These are phyloP conservation scores for Mucor racemosus DNA, from an alignment of 371 early-diverging fungal genomes.

Conservation along the genomic window DNA sequence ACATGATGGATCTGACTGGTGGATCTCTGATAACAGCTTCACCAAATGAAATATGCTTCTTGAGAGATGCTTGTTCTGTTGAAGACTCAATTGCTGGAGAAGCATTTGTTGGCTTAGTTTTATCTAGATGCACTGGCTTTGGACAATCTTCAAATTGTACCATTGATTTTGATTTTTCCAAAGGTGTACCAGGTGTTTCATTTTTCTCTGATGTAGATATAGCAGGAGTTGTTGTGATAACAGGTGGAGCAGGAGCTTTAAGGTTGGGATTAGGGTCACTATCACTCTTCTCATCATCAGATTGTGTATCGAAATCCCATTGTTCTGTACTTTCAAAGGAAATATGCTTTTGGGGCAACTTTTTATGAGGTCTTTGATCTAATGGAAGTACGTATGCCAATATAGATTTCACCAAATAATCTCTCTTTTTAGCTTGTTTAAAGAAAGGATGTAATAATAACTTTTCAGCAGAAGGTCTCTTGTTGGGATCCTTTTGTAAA, in stretches of 20 bases:
- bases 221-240: neutral
- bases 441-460: constrained; percentile 80
- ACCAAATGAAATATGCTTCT: constrained; percentile 57
- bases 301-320: constrained; percentile 53
- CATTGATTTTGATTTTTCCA: constrained; percentile 16
- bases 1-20: constrained; percentile 5
- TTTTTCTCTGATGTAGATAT: neutral
- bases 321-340: constrained; percentile 43
- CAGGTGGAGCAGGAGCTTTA: neutral
- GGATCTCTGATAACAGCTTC: constrained; percentile 35
- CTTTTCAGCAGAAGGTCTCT: constrained; percentile 81
- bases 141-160: constrained; percentile 29
- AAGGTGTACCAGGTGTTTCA: neutral
- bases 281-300: constrained; percentile 12
- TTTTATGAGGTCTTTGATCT: constrained; percentile 63
- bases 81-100: neutral
- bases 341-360: constrained; percentile 42
- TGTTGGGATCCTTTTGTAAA: constrained; percentile 81
- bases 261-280: neutral
- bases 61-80: neutral
- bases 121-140: constrained; percentile 9
- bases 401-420: constrained; percentile 64
- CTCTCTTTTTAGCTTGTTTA: constrained; percentile 77
- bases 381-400: constrained; percentile 72
- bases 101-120: constrained; percentile 3